Percentiles rank a stretch among this genome's conserved stretches.
These are phyloP conservation scores for Colletotrichum sp. DNA, from an alignment of 2,329 filamentous ascomycete genomes.

Conservation along the genomic window DNA sequence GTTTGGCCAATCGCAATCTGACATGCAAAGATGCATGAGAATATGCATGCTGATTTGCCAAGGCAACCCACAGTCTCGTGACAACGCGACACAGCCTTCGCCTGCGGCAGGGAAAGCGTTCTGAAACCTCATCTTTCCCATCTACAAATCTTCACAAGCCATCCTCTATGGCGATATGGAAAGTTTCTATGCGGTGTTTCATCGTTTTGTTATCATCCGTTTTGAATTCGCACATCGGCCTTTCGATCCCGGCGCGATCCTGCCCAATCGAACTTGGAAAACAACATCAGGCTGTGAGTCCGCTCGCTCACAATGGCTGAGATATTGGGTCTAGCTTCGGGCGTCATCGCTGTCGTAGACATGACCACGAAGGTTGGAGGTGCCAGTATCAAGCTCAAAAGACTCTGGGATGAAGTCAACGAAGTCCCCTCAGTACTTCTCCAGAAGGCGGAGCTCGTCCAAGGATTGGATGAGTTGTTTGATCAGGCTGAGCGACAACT, in stretches of 20 bases:
- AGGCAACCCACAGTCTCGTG: background rate
- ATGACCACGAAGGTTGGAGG: background rate
- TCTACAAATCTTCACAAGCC: too few species aligned
- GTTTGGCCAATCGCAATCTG: background rate
- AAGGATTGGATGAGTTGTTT: background rate
- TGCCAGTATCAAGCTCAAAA: background rate
- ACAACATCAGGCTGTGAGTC: too few species aligned
- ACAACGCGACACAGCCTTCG: background rate
- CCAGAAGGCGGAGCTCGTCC: background rate
- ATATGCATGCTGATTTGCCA: background rate
- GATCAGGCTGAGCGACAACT: background rate
- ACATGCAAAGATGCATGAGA: background rate
- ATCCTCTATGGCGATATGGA: too few species aligned
- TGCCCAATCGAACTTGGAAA: fast-evolving
- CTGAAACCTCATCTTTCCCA: background rate
- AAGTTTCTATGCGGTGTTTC: too few species aligned
- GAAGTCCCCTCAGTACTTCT: background rate
- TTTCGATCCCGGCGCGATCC: too few species aligned
- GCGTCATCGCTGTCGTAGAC: background rate
- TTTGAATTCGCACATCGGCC: too few species aligned
- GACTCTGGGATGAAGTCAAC: background rate
- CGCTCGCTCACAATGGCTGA: background rate
- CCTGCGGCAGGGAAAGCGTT: too few species aligned
- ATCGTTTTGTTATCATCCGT: too few species aligned
- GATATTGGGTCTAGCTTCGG: background rate